A percentile compares a stretch with the other conserved stretches of the same genome.
Evolutionary conservation across 139 green algal genomes (phyloP).

Genomic region (Asterochloris sp.): DNA sequence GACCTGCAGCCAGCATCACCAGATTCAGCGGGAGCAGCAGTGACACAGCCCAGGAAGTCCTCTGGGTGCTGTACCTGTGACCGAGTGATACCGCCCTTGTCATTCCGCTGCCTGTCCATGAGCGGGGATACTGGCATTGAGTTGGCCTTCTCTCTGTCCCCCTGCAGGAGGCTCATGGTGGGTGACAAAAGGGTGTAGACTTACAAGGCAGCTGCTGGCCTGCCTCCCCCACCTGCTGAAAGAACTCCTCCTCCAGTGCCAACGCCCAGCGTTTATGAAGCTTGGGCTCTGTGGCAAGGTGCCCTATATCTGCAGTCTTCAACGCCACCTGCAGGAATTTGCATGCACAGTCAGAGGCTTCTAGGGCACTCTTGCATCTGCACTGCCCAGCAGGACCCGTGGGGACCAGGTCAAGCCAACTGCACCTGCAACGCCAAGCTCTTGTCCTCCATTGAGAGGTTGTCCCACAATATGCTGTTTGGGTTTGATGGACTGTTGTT

Average conservation of each 20-base stretch:
- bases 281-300: background rate
- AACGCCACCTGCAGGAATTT: background rate
- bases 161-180: background rate
- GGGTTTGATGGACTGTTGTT: too few species aligned
- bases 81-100: background rate
- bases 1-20: too few species aligned
- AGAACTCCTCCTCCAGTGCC: conserved; percentile 14
- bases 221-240: background rate
- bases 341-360: too few species aligned
- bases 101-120: background rate
- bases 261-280: conserved; percentile 5
- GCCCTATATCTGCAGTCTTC: conserved; percentile 12
- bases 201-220: too few species aligned
- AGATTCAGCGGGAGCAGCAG: too few species aligned
- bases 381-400: too few species aligned
- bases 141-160: conserved; percentile 2
- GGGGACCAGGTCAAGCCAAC: too few species aligned
- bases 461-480: too few species aligned
- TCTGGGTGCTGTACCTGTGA: background rate
- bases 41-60: too few species aligned
- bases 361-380: too few species aligned
- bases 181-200: background rate
- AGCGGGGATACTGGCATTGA: background rate
- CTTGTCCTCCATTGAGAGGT: too few species aligned
- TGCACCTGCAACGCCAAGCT: too few species aligned